Percentiles rank a stretch among this genome's conserved stretches.
phyloP scores from a whole-genome alignment of 108 stramenopile genomes.

The Pseudonitzschia pungens region DNA sequence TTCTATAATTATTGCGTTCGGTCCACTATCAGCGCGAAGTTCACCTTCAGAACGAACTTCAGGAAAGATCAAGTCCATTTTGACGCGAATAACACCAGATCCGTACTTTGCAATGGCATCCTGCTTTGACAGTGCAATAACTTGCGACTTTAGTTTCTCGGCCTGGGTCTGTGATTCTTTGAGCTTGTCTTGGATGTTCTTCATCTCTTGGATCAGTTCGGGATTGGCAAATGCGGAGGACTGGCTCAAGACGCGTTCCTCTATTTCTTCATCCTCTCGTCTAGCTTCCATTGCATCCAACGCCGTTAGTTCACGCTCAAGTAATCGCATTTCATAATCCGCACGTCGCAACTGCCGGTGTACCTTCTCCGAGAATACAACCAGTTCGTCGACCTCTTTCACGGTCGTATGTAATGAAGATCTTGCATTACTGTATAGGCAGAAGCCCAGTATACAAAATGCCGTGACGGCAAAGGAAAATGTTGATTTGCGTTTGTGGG shows the following conservation, averaged over 20 bases:
- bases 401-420: conserved; percentile 21
- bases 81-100: conserved; percentile 56
- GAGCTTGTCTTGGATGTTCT: conserved; percentile 26
- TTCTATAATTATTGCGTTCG: conserved; percentile 60
- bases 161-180: conserved; percentile 26
- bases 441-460: conserved; percentile 28
- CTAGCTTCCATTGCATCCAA: conserved; percentile 32
- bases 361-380: conserved; percentile 32
- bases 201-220: conserved; percentile 26
- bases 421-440: conserved; percentile 26
- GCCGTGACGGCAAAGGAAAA: conserved; percentile 32
- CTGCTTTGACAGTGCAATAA: conserved; percentile 30
- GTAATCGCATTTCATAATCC: conserved; percentile 21
- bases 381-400: conserved; percentile 21
- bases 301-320: conserved; percentile 32
- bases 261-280: conserved; percentile 29
- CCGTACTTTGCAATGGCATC: conserved; percentile 49
- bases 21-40: conserved; percentile 7
- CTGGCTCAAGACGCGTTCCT: conserved; percentile 16
- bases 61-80: conserved; percentile 63
- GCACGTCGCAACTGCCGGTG: conserved; percentile 18
- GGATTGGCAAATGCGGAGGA: conserved; percentile 33
- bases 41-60: conserved; percentile 15
- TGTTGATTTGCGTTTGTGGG: conserved; percentile 30
- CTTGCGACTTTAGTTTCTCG: conserved; percentile 31